Conservation (phyloP, 169 alveolate genomes). For the Plasmodium vivax region DNA sequence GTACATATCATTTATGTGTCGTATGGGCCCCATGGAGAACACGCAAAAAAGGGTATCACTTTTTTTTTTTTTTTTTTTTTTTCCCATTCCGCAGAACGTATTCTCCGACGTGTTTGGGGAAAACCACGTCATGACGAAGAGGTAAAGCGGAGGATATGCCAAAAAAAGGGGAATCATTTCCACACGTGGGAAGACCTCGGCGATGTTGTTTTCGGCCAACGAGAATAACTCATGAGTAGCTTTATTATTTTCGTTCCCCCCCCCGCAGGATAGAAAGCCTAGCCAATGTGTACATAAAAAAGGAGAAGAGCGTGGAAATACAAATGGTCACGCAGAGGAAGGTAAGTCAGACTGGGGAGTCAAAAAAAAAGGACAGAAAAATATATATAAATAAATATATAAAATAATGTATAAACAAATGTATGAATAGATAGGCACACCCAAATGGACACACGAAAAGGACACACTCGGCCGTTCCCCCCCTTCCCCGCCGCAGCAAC, state of each 20-base stretch:
- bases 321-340: slow-evolving; percentile 21
- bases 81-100: background rate
- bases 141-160: background rate
- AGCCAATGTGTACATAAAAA: slow-evolving; percentile 38
- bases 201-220: background rate
- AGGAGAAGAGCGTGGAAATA: slow-evolving; percentile 34
- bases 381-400: background rate
- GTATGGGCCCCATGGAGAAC: background rate
- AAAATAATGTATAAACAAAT: background rate
- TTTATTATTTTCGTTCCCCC: background rate
- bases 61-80: background rate
- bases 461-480: background rate
- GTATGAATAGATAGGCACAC: background rate
- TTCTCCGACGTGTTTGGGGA: slow-evolving; percentile 3
- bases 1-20: background rate
- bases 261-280: slow-evolving; percentile 26
- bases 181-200: background rate
- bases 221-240: background rate
- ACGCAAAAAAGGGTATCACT: background rate
- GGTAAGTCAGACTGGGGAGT: slow-evolving; percentile 1
- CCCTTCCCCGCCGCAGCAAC: slow-evolving; percentile 7
- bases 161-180: background rate
- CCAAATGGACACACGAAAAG: background rate
- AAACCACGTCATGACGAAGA: background rate
- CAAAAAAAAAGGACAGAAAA: background rate